Conservation (phyloP, 139 green algal species). For the Chlorella sp. region DNA sequence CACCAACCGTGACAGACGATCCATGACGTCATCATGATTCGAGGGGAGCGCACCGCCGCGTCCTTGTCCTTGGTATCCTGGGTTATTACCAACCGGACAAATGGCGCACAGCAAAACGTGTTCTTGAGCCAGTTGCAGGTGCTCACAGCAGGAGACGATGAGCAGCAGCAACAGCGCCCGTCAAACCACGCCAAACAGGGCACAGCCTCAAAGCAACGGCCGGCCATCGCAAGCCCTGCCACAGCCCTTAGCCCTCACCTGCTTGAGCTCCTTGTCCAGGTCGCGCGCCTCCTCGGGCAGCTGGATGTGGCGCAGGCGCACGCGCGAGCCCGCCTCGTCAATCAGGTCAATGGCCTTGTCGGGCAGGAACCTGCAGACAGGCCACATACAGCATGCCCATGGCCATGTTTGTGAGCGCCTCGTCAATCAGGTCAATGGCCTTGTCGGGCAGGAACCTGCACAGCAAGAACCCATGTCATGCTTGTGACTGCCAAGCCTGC, state of each 20-base stretch:
- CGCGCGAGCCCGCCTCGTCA: slow-evolving; percentile 94
- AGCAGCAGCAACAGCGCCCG: no score
- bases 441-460: slow-evolving; percentile 66
- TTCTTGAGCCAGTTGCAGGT: no score
- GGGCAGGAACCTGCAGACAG: slow-evolving; percentile 51
- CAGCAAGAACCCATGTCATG: no score
- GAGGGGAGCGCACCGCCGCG: slow-evolving; percentile 69
- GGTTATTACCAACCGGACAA: slow-evolving; percentile 44
- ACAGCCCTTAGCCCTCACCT: slow-evolving; percentile 65
- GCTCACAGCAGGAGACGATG: no score
- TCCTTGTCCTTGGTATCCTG: slow-evolving; percentile 99
- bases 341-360: slow-evolving; percentile 98
- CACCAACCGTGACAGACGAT: no score
- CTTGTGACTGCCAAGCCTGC: no score
- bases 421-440: slow-evolving; percentile 99
- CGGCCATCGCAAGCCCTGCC: no score
- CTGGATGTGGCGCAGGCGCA: slow-evolving; percentile 88
- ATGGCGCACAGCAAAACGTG: no score
- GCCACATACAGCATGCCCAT: no score
- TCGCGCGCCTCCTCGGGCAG: slow-evolving; percentile 92
- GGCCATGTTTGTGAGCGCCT: slow-evolving; percentile 93
- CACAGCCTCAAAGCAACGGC: no score
- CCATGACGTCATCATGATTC: no score
- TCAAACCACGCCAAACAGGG: no score
- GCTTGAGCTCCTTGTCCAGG: slow-evolving; percentile 63